Conservation (phyloP, 2,329 filamentous ascomycete genomes). For the Ophiostoma sp. region DNA sequence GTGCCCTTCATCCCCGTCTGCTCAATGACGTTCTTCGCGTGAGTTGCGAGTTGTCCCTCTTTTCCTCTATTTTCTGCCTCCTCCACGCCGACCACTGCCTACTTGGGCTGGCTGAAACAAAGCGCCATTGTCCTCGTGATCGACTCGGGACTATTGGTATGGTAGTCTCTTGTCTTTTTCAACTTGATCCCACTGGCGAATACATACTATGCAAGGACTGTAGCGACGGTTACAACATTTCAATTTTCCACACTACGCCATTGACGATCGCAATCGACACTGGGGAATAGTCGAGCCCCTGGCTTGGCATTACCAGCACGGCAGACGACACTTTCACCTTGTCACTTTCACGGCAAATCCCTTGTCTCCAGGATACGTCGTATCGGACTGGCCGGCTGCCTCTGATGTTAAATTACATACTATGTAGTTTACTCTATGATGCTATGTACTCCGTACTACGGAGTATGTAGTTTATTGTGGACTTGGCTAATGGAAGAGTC, state of each 20-base stretch:
- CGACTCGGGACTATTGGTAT: neutral
- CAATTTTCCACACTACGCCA: neutral
- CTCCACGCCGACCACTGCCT: constrained; percentile 1
- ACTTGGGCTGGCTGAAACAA: constrained; percentile 12
- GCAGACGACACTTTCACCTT: neutral
- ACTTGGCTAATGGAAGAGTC: too few species aligned
- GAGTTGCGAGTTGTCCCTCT: neutral
- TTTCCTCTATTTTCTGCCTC: neutral
- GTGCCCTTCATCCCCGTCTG: neutral
- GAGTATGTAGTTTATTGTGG: too few species aligned
- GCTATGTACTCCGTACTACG: neutral
- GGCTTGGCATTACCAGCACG: neutral
- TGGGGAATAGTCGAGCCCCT: neutral
- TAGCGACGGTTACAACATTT: neutral
- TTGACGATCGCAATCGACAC: constrained; percentile 13
- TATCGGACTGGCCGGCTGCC: constrained; percentile 1
- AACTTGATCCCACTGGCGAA: neutral
- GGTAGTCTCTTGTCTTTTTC: neutral
- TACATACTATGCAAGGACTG: neutral
- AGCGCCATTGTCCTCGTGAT: constrained; percentile 7
- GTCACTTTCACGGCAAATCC: neutral
- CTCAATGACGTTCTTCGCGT: neutral
- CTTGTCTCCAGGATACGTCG: constrained; percentile 2
- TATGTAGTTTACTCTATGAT: neutral
- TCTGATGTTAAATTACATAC: neutral